Evolutionary conservation across 2,329 filamentous ascomycete genomes (phyloP).

Genomic region (Elsinoe australis): DNA sequence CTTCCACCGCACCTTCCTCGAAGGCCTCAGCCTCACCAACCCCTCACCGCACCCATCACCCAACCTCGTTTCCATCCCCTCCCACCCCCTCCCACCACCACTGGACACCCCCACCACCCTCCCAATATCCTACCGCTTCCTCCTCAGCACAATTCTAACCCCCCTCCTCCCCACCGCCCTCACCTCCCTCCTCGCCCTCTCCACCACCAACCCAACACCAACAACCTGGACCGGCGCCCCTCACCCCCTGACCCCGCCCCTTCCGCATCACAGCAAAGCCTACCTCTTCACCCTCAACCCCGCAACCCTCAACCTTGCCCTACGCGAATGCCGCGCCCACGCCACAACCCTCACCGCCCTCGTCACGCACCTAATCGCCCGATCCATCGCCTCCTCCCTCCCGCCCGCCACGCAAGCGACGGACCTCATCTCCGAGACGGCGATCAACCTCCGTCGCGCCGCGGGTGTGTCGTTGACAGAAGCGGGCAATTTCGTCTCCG

Average conservation of each 20-base stretch:
- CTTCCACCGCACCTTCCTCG: slow-evolving; percentile 39
- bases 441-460: slow-evolving; percentile 37
- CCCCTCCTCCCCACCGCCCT: slow-evolving; percentile 34
- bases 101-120: slow-evolving; percentile 36
- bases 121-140: slow-evolving; percentile 39
- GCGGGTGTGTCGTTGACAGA: slow-evolving; percentile 28
- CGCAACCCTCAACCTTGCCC: slow-evolving; percentile 24
- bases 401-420: slow-evolving; percentile 20
- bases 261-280: slow-evolving; percentile 21
- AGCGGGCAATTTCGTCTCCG: slow-evolving; percentile 31
- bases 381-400: slow-evolving; percentile 26
- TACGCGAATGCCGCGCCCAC: slow-evolving; percentile 30
- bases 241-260: not conserved
- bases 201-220: slow-evolving; percentile 24
- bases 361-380: slow-evolving; percentile 36
- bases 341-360: slow-evolving; percentile 37
- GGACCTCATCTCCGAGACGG: slow-evolving; percentile 34
- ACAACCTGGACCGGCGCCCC: slow-evolving; percentile 25
- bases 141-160: slow-evolving; percentile 36
- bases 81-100: slow-evolving; percentile 28
- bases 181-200: slow-evolving; percentile 29
- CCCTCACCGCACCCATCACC: not conserved
- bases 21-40: slow-evolving; percentile 21
- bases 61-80: slow-evolving; percentile 19
- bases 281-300: slow-evolving; percentile 30